Evolutionary conservation across 495 filamentous ascomycete species (phyloP).

Genomic region (Xylaria telfairii): DNA sequence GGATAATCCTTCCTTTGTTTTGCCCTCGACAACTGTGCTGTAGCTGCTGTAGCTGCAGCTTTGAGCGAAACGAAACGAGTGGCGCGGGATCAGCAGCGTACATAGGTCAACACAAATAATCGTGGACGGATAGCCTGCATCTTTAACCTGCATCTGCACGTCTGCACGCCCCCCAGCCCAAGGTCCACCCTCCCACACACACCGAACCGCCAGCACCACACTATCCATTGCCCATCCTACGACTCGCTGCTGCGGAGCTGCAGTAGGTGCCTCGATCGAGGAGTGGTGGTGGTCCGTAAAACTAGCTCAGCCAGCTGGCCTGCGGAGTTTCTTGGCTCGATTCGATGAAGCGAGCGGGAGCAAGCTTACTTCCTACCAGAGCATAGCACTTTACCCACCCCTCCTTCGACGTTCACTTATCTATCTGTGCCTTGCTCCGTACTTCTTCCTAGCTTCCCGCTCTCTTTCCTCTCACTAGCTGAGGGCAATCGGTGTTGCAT

Average conservation of each 20-base stretch:
- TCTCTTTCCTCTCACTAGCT: conserved; percentile 9
- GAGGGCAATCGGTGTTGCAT: background rate
- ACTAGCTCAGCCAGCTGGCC: conserved; percentile 13
- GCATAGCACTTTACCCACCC: conserved; percentile 10
- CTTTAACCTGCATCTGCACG: conserved; percentile 10
- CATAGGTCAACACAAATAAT: conserved; percentile 8
- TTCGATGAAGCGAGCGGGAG: conserved; percentile 17
- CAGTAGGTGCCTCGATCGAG: conserved; percentile 2
- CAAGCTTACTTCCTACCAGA: conserved; percentile 24
- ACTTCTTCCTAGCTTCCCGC: background rate
- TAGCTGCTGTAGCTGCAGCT: conserved; percentile 3
- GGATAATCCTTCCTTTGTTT: background rate
- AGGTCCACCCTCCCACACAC: conserved; percentile 15
- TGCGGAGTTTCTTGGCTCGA: conserved; percentile 14
- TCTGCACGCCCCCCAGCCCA: conserved; percentile 7
- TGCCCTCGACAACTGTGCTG: background rate
- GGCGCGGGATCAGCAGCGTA: conserved; percentile 22
- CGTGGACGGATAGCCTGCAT: conserved; percentile 18
- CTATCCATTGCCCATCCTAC: background rate
- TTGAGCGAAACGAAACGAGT: conserved; percentile 22
- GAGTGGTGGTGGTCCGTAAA: conserved; percentile 12
- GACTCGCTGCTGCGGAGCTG: conserved; percentile 18
- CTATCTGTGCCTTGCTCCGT: conserved; percentile 16
- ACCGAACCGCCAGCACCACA: conserved; percentile 9
- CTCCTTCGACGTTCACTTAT: conserved; percentile 6